phyloP scores from a whole-genome alignment of 176 grass and related monocot genomes.

The Luzula sylvatica region DNA sequence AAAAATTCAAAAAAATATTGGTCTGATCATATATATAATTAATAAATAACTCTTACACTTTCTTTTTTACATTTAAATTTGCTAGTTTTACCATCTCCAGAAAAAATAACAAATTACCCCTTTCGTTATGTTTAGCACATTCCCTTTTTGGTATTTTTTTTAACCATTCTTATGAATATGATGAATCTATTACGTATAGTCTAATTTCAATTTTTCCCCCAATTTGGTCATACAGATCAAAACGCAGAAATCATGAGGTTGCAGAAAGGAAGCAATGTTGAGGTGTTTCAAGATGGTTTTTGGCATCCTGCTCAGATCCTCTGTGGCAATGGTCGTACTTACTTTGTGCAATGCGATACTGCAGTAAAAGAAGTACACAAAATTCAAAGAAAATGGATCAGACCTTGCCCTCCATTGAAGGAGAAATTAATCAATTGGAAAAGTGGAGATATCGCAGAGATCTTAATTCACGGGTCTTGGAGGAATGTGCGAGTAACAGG shows the following conservation, averaged over 20 bases:
- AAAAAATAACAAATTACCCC: too few species aligned
- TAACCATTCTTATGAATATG: too few species aligned
- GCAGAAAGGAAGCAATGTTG: constrained; percentile 28
- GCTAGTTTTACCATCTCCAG: too few species aligned
- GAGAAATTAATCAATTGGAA: constrained; percentile 17
- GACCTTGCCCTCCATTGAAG: constrained; percentile 31
- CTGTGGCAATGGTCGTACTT: constrained; percentile 53
- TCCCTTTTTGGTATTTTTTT: too few species aligned
- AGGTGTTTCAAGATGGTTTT: constrained; percentile 32
- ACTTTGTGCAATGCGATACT: constrained; percentile 25
- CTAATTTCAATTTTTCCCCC: neutral
- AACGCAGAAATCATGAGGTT: constrained; percentile 37
- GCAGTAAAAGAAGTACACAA: neutral
- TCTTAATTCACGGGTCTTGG: constrained; percentile 37
- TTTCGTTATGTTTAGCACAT: too few species aligned
- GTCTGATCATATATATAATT: too few species aligned
- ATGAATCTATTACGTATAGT: too few species aligned
- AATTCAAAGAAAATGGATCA: constrained; percentile 37
- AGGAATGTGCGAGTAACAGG: constrained; percentile 18
- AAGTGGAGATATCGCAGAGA: constrained; percentile 39
- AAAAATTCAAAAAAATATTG: too few species aligned
- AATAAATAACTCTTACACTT: too few species aligned
- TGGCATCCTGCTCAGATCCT: constrained; percentile 53
- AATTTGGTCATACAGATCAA: neutral
- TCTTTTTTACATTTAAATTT: too few species aligned